These are phyloP conservation scores for Cantharellus anzutake DNA, from an alignment of 768 basidiomycete genomes.

Conservation along the genomic window DNA sequence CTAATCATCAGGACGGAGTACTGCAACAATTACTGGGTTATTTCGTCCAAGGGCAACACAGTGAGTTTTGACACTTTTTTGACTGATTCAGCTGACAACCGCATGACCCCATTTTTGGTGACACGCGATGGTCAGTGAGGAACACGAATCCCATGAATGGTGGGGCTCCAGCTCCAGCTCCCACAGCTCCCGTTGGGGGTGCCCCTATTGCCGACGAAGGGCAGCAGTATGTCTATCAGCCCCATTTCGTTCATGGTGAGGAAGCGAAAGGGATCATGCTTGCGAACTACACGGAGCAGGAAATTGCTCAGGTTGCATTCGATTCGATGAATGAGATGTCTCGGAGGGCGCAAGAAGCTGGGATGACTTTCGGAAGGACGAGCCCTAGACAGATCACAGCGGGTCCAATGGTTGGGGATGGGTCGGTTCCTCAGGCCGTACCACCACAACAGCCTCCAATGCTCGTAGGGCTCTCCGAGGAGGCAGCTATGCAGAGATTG, in stretches of 20 bases:
- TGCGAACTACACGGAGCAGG: constrained; percentile 12
- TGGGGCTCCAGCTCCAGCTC: background rate
- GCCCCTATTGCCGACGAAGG: background rate
- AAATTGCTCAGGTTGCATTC: constrained; percentile 47
- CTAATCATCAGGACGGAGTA: constrained; percentile 70
- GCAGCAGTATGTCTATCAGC: background rate
- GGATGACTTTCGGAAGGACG: constrained; percentile 18
- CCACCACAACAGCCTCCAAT: too few relatives aligned
- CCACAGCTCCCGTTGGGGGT: background rate
- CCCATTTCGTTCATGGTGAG: background rate
- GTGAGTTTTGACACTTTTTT: constrained; percentile 13
- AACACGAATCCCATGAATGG: background rate
- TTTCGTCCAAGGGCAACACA: constrained; percentile 31
- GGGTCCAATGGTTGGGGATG: background rate
- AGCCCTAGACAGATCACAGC: background rate
- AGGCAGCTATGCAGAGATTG: background rate
- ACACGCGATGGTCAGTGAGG: background rate
- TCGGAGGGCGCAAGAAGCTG: constrained; percentile 32
- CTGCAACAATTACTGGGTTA: constrained; percentile 70
- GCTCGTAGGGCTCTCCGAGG: background rate
- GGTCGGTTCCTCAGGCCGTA: background rate
- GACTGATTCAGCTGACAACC: background rate
- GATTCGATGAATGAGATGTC: constrained; percentile 67
- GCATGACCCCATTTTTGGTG: too few relatives aligned
- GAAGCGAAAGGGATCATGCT: background rate